phyloP scores from a whole-genome alignment of 306 rosid species.

The Cajanus cajan region DNA sequence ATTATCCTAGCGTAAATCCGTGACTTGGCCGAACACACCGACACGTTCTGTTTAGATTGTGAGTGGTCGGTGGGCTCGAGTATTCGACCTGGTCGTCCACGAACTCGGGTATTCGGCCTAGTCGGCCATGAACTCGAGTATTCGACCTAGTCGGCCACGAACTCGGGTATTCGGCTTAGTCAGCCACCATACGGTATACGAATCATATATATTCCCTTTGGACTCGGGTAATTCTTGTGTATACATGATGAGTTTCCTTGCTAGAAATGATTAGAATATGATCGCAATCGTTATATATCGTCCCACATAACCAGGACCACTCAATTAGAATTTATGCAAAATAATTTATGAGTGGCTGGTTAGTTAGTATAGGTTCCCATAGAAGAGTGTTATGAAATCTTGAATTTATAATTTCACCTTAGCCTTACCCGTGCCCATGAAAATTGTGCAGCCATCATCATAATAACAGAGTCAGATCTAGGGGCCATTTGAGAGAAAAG shows the following conservation, averaged over 20 bases:
- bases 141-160: no score
- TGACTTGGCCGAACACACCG: no score
- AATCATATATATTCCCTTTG: background rate
- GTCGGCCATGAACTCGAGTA: no score
- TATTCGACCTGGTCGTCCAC: no score
- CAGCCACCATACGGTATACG: no score
- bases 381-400: constrained; percentile 8
- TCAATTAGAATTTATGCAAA: background rate
- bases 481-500: constrained; percentile 25
- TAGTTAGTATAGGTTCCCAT: background rate
- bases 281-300: background rate
- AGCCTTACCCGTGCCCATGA: constrained; percentile 26
- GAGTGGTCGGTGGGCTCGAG: no score
- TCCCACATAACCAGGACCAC: constrained; percentile 6
- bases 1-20: no score
- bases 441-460: constrained; percentile 32
- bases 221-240: background rate
- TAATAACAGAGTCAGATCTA: constrained; percentile 34
- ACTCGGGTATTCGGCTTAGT: no score
- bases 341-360: background rate
- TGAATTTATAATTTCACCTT: background rate
- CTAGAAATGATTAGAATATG: background rate
- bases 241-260: background rate
- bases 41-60: no score
- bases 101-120: no score